Base-by-base conservation (phyloP, 305 asterid species). In the Fraxinus ornus region DNA sequence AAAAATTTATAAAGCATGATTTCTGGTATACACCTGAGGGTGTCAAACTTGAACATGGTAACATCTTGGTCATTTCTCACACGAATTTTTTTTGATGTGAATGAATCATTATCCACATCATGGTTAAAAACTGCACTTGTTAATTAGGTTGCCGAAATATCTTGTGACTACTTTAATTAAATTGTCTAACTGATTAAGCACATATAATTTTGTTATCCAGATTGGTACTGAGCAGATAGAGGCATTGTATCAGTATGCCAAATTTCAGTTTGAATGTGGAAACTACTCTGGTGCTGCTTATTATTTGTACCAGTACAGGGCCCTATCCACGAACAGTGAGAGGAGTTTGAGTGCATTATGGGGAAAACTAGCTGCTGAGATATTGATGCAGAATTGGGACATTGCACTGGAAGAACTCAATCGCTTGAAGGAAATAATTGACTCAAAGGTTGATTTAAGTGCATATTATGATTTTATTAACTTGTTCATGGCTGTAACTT, bases 331-430 rank as follows among this genome's bases (percentile, higher is more conserved):
- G 37, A 93, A 91, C 84, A 87, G 88, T 73, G 99, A 94, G 52
- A 91, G 94, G 93, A 97, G 93, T 84, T 91, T 94, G 86, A 94
- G 97, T 91, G 98, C 99, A 36, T 87, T 93, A 73, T 94, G 99
- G 98, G 99, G 99, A 75, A 94, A 97, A 83, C 91, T 97, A 68
- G 99, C 99, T 0, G 99, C 99, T 8, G 99, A 97, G 89, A 93
- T 97, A 78, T 86, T 97, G 86, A 97, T 97, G 99, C 98, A 93
- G 84, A 94, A 93, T 83, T 97, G 99, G 99, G 98, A 92, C 76
- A 88, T 89, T 82, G 98, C 98, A 3, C 91, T 93, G 52, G 98
- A 97, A 78, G 99, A 97, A 88, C 97, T 97, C 79, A 94, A 93
- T 86, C 98, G 93, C 78, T 81, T 94, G 95, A 97, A 97, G 88